These are phyloP conservation scores for Apophysomyces variabilis DNA, from an alignment of 371 early-diverging fungal genomes.

Conservation along the genomic window DNA sequence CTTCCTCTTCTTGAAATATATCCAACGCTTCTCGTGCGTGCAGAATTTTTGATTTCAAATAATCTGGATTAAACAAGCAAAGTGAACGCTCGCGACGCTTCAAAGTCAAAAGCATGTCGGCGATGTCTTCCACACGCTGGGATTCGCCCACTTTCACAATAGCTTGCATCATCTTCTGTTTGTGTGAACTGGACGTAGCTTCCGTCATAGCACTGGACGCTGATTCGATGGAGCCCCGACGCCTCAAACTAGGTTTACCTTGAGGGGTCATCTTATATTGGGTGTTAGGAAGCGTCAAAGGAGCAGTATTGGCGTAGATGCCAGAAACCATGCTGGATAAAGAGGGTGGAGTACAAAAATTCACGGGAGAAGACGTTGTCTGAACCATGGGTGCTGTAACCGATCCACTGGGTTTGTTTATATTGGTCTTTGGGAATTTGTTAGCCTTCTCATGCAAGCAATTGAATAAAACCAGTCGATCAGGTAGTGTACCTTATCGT, in stretches of 20 bases:
- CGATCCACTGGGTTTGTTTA: not conserved
- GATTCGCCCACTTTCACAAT: slow-evolving; percentile 28
- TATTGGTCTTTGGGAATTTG: not conserved
- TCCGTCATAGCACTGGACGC: slow-evolving; percentile 35
- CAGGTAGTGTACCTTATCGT: not conserved
- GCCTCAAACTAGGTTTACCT: slow-evolving; percentile 28
- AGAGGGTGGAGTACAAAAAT: slow-evolving; percentile 2
- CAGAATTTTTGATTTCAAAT: slow-evolving; percentile 41
- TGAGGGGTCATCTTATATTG: slow-evolving; percentile 11
- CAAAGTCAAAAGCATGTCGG: slow-evolving; percentile 50
- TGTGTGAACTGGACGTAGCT: slow-evolving; percentile 26
- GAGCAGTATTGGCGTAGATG: not conserved
- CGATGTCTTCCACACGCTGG: slow-evolving; percentile 40
- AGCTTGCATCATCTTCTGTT: slow-evolving; percentile 32
- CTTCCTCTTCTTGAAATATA: slow-evolving; percentile 38
- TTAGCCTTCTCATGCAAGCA: not conserved
- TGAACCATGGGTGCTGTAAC: not conserved
- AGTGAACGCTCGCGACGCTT: slow-evolving; percentile 50
- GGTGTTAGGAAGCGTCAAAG: slow-evolving; percentile 2
- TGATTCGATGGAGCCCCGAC: slow-evolving; percentile 43
- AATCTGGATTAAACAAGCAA: slow-evolving; percentile 52
- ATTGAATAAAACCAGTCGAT: not conserved
- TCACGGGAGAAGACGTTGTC: not conserved
- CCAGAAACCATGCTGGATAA: slow-evolving; percentile 14
- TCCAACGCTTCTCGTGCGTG: slow-evolving; percentile 51